Evolutionary conservation across 257 asterid genomes (phyloP).

Genomic region (Prunella vulgaris): DNA sequence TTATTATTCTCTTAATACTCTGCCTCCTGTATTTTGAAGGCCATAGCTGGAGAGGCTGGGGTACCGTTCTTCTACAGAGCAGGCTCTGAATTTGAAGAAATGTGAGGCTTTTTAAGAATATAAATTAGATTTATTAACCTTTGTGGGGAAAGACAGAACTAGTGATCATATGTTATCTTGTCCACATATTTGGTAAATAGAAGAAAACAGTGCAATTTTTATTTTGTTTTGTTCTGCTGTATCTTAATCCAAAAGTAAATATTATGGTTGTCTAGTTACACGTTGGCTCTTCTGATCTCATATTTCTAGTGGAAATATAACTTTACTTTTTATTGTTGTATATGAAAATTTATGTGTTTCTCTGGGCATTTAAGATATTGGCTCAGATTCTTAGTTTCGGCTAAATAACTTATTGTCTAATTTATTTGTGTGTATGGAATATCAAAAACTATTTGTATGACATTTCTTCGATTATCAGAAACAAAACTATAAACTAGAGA

Average conservation of each 20-base stretch:
- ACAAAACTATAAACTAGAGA: not conserved
- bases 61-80: conserved; percentile 97
- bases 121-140: conserved; percentile 4
- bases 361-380: not conserved
- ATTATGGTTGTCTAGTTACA: not conserved
- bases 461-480: not conserved
- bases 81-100: conserved; percentile 96
- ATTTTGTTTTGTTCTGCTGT: not conserved
- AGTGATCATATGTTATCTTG: not conserved
- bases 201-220: not conserved
- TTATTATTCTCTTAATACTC: conserved; percentile 2
- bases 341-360: not conserved
- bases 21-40: conserved; percentile 53
- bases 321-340: not conserved
- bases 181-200: not conserved
- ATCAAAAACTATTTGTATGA: not conserved
- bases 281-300: not conserved
- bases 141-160: not conserved
- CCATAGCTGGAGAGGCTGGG: conserved; percentile 99
- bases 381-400: not conserved
- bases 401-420: not conserved
- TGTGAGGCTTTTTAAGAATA: conserved; percentile 45
- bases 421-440: not conserved
- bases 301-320: not conserved
- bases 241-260: not conserved